phyloP scores from a whole-genome alignment of 805 yeast species.

The Lipomyces yamanashiensis region DNA sequence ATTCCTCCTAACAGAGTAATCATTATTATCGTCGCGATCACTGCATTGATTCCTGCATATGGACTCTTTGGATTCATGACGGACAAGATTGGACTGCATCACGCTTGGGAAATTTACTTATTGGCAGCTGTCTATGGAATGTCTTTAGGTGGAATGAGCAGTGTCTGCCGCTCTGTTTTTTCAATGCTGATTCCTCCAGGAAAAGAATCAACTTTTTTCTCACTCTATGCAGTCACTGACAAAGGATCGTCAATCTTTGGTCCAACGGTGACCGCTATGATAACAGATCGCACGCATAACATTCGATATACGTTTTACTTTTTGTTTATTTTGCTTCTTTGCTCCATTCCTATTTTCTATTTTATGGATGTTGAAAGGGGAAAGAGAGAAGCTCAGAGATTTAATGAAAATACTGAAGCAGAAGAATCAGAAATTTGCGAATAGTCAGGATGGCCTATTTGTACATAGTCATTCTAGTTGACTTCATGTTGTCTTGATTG shows the following conservation, averaged over 20 bases:
- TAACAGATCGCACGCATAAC: constrained; percentile 74
- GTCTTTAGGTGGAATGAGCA: constrained; percentile 72
- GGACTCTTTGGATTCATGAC: constrained; percentile 70
- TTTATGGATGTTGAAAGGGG: constrained; percentile 67
- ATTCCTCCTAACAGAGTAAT: constrained; percentile 54
- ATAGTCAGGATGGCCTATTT: neutral
- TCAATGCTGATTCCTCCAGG: constrained; percentile 74
- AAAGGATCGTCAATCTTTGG: constrained; percentile 79
- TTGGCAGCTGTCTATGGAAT: constrained; percentile 77
- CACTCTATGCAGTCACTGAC: constrained; percentile 76
- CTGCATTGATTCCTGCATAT: constrained; percentile 70
- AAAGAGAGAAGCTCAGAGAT: constrained; percentile 54
- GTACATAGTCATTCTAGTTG: neutral
- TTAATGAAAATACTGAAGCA: constrained; percentile 44
- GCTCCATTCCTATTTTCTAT: constrained; percentile 62
- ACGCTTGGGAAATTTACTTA: constrained; percentile 68
- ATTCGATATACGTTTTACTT: constrained; percentile 75
- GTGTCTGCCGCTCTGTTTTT: constrained; percentile 70
- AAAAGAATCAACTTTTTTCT: constrained; percentile 74
- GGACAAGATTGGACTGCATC: constrained; percentile 59
- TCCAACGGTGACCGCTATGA: constrained; percentile 70
- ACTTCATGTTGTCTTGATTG: neutral
- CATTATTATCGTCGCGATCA: constrained; percentile 60
- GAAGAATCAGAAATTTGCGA: constrained; percentile 21
- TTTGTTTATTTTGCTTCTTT: constrained; percentile 56